Conservation (phyloP, 2,329 filamentous ascomycete species). For the Arthrinium phaeospermum region DNA sequence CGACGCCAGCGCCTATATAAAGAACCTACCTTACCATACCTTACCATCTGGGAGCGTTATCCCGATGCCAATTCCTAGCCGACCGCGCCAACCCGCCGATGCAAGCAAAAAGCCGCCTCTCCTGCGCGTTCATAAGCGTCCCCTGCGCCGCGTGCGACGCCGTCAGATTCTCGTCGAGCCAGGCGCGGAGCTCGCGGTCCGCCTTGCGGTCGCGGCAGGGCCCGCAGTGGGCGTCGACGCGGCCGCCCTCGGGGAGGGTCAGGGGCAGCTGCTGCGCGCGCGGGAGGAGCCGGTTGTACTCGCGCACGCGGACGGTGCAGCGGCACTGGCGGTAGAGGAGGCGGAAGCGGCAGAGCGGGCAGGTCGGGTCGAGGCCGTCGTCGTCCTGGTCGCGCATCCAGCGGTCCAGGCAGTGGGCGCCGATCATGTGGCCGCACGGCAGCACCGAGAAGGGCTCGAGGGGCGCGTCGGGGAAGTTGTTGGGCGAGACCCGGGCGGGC, state of each 20-base stretch:
- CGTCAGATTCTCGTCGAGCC: not conserved
- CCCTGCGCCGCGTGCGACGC: not conserved
- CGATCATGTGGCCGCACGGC: slow-evolving; percentile 20
- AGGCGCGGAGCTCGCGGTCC: not conserved
- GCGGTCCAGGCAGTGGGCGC: slow-evolving; percentile 12
- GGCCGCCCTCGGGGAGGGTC: slow-evolving; percentile 15
- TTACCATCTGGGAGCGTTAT: not conserved
- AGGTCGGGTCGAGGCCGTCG: not conserved
- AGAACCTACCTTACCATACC: not conserved
- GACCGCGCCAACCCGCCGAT: not conserved
- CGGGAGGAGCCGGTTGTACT: not conserved
- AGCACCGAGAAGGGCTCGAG: slow-evolving; percentile 11
- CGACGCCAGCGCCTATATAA: not conserved
- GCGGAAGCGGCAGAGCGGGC: slow-evolving; percentile 6
- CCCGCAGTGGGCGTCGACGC: not conserved
- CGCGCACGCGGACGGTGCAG: not conserved
- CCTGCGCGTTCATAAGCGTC: not conserved
- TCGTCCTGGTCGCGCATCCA: not conserved
- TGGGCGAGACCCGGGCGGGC: not conserved
- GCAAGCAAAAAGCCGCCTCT: not conserved
- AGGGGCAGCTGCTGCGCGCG: not conserved
- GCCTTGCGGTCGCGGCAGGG: not conserved
- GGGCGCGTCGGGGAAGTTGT: not conserved
- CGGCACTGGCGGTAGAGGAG: not conserved
- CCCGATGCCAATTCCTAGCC: slow-evolving; percentile 1